Base-by-base conservation (phyloP, 352 stramenopile species). In the Phytophthora pseudosyringae region DNA sequence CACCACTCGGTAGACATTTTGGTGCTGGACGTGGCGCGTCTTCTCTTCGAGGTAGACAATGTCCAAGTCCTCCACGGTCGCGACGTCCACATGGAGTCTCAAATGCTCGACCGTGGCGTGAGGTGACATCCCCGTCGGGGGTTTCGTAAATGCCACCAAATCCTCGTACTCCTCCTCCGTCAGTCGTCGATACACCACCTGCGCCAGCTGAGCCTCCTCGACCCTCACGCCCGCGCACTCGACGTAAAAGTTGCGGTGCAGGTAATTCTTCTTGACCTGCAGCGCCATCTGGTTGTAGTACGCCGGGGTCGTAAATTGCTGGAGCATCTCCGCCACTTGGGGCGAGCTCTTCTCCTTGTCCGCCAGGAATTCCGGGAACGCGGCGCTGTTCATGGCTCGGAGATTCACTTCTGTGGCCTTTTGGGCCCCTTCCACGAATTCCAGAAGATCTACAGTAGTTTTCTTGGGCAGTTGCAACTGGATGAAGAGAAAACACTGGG, bases 341-440 rank as follows among this genome's bases (percentile, higher is more conserved):
- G 67, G 67, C 3, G 59, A 71, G 10, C 9, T 47, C 11, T 47
- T 69, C 36, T 83, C 51, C n/a, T 70, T 66, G 0, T 62, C 68
- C 7, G 49, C 61, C 6, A 81, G 63, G 51, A 71, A 85, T 44
- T 76, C 59, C 4, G 75, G 39, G 36, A 83, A 79, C 40, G 70
- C 69, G 3, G 45, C 44, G 39, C 53, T 70, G 40, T 83, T 85
- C 48, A 78, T 71, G 2, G 64, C 66, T 38, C 71, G 61, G 39
- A 83, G 67, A 26, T 75, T 75, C 26, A 60, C 43, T 39, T 83
- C 64, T 3, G 56, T 67, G 10, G 78, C 78, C 8, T 66, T 43
- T 26, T 55, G 49, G 28, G 78, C 76, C 26, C 78, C 78, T 31
- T 81, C 40, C 1, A 85, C 21, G 26, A 88, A 85, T n/a, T 88